phyloP scores from a whole-genome alignment of 1,139 yeast species.

The Meyerozyma sp. region DNA sequence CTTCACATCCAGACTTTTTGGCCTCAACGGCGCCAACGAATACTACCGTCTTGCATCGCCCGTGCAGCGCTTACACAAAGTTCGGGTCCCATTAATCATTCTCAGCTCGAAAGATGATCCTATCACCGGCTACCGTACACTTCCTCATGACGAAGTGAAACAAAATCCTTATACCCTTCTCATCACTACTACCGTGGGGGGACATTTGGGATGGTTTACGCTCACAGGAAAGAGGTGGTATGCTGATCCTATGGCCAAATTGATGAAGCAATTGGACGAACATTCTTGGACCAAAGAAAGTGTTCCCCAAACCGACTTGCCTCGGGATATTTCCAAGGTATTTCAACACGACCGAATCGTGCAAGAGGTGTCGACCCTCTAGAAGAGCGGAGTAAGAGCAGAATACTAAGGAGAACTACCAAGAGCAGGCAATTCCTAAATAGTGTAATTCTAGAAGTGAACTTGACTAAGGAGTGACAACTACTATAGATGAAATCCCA shows the following conservation, averaged over 20 bases:
- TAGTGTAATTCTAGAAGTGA: no score
- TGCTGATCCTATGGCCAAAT: constrained; percentile 29
- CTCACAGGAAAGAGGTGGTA: constrained; percentile 52
- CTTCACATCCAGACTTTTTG: constrained; percentile 71
- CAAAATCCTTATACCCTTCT: constrained; percentile 67
- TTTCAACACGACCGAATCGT: constrained; percentile 31
- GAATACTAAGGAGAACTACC: no score
- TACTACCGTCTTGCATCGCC: constrained; percentile 74
- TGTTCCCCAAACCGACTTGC: constrained; percentile 17
- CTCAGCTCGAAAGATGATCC: constrained; percentile 55
- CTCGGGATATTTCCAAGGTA: constrained; percentile 20
- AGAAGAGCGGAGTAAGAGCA: no score
- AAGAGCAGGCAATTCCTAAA: no score
- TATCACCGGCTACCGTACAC: constrained; percentile 43
- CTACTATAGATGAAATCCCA: no score
- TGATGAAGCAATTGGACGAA: constrained; percentile 27
- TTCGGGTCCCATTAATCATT: constrained; percentile 50
- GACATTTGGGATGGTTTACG: constrained; percentile 68
- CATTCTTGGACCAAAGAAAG: constrained; percentile 16
- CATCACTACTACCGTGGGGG: constrained; percentile 74
- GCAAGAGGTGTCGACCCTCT: neutral
- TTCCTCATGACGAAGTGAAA: constrained; percentile 57
- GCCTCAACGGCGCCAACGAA: constrained; percentile 63
- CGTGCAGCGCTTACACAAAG: constrained; percentile 42
- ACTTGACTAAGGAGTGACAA: no score